Conservation (phyloP, 2,329 filamentous ascomycete species). For the Pseudogymnoascus sp. region DNA sequence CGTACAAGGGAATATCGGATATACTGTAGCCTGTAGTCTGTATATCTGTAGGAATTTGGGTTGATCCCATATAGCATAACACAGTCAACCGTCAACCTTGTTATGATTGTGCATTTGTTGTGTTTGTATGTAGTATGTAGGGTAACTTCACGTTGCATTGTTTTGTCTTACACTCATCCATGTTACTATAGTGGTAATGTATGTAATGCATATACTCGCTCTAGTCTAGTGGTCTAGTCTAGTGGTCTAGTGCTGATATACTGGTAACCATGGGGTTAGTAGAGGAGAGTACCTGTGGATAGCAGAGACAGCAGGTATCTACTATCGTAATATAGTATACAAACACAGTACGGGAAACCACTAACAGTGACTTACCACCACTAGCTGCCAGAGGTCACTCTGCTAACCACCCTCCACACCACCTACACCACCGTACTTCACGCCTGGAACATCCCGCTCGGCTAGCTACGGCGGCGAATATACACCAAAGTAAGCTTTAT, state of each 20-base stretch:
- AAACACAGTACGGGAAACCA: neutral
- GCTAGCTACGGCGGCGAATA: neutral
- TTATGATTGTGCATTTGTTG: neutral
- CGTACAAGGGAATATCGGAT: neutral
- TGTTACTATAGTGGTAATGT: neutral
- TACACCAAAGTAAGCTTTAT: neutral
- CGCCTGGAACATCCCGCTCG: neutral
- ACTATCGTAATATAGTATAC: neutral
- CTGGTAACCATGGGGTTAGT: no score
- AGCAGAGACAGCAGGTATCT: neutral
- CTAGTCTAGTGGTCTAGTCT: no score
- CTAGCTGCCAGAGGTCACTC: neutral
- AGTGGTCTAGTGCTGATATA: no score
- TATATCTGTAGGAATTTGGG: no score
- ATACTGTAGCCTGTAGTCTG: neutral
- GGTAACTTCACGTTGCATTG: neutral
- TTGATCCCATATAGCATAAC: no score
- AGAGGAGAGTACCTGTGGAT: neutral
- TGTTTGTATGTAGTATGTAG: neutral
- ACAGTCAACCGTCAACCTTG: no score
- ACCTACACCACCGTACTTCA: neutral
- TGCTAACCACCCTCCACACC: no score
- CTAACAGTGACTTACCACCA: neutral
- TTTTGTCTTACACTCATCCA: neutral
- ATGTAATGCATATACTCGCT: neutral